A percentile compares a stretch with the other conserved stretches of the same genome.
phyloP scores from a whole-genome alignment of 2,329 filamentous ascomycete species.

The Claviceps cyperi region DNA sequence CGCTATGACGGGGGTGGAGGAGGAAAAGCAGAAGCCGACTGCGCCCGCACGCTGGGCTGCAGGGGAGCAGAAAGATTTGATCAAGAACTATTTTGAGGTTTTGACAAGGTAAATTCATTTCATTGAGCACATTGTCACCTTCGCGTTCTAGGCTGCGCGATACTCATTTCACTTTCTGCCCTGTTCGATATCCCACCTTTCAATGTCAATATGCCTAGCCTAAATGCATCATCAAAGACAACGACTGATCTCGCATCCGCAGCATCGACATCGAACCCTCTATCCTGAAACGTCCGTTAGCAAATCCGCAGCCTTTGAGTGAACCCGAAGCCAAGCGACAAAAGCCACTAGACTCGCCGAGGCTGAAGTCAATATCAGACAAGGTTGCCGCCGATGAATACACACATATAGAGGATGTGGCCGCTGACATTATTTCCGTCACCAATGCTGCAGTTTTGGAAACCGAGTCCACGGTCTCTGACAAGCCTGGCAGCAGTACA shows the following conservation, averaged over 20 bases:
- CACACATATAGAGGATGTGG: slow-evolving; percentile 49
- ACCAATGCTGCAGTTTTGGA: slow-evolving; percentile 34
- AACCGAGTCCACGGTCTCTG: slow-evolving; percentile 22
- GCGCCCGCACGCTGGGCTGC: slow-evolving; percentile 12
- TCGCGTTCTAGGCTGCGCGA: neutral
- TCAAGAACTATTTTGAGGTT: slow-evolving; percentile 24
- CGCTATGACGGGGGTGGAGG: slow-evolving; percentile 14
- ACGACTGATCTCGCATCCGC: slow-evolving; percentile 16
- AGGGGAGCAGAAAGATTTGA: slow-evolving; percentile 20
- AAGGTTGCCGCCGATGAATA: slow-evolving; percentile 39
- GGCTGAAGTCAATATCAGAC: slow-evolving; percentile 33
- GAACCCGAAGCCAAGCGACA: slow-evolving; percentile 47
- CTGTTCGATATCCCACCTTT: too few relatives aligned
- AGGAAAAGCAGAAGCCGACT: slow-evolving; percentile 13
- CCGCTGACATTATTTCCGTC: slow-evolving; percentile 38
- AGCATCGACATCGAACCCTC: slow-evolving; percentile 42
- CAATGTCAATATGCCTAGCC: neutral
- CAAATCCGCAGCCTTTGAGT: slow-evolving; percentile 25
- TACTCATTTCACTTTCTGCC: neutral
- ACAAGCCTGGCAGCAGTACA: slow-evolving; percentile 13
- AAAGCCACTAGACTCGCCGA: slow-evolving; percentile 33
- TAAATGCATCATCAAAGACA: neutral
- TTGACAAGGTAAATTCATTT: slow-evolving; percentile 22
- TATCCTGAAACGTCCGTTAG: slow-evolving; percentile 39
- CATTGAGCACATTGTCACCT: neutral